Evolutionary conservation across 345 rosid genomes (phyloP).

Genomic region (Boechera divaricarpa): DNA sequence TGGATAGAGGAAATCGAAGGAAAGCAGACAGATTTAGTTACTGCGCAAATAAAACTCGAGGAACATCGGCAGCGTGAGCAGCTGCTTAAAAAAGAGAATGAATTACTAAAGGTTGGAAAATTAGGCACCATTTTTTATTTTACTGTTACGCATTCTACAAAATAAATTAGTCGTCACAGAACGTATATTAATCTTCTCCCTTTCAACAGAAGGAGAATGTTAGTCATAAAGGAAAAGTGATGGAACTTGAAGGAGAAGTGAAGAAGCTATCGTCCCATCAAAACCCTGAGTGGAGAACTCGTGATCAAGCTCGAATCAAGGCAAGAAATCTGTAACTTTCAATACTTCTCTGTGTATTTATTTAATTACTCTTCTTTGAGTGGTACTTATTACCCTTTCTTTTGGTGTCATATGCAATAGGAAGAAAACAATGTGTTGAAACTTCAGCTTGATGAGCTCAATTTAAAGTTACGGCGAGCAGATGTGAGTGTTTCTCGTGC

Average conservation of each 20-base stretch:
- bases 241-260: slow-evolving; percentile 83
- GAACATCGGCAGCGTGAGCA: slow-evolving; percentile 72
- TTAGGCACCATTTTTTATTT: background rate
- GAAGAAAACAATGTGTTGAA: slow-evolving; percentile 88
- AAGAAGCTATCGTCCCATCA: slow-evolving; percentile 83
- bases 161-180: background rate
- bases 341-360: slow-evolving; percentile 2
- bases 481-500: slow-evolving; percentile 65
- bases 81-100: slow-evolving; percentile 72
- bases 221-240: slow-evolving; percentile 62
- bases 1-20: slow-evolving; percentile 90
- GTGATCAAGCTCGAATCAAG: slow-evolving; percentile 94
- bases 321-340: slow-evolving; percentile 50
- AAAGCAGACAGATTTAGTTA: slow-evolving; percentile 75
- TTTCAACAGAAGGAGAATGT: slow-evolving; percentile 65
- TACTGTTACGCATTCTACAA: slow-evolving; percentile 14
- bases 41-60: slow-evolving; percentile 75
- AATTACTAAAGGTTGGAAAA: slow-evolving; percentile 71
- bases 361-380: background rate
- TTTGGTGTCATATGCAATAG: slow-evolving; percentile 52
- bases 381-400: slow-evolving; percentile 6
- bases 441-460: slow-evolving; percentile 76
- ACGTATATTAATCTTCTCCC: slow-evolving; percentile 18
- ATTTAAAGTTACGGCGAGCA: slow-evolving; percentile 59
- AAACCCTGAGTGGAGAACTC: slow-evolving; percentile 87